These are phyloP conservation scores for Phaeoacremonium minimum DNA, from an alignment of 2,329 filamentous ascomycete species.

Conservation along the genomic window DNA sequence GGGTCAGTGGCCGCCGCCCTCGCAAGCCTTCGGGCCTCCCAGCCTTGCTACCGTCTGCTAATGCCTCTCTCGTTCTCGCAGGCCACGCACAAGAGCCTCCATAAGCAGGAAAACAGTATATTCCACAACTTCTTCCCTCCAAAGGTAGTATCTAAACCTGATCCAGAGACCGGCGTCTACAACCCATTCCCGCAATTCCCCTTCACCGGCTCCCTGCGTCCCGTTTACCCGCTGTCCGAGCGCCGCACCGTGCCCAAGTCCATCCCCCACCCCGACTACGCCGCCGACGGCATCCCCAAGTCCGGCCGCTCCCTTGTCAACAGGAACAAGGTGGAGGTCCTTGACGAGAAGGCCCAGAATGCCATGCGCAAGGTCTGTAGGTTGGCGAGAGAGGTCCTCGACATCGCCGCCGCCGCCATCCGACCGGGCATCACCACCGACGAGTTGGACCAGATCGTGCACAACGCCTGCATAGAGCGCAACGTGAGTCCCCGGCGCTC, in stretches of 20 bases:
- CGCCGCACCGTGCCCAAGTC: conserved; percentile 70
- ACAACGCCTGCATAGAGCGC: conserved; percentile 71
- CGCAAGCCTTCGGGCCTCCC: too few species aligned
- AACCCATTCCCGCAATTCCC: conserved; percentile 89
- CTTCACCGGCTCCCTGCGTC: conserved; percentile 77
- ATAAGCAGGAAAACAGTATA: conserved; percentile 75
- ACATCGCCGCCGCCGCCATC: conserved; percentile 64
- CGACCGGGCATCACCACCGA: conserved; percentile 73
- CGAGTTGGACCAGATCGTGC: conserved; percentile 70
- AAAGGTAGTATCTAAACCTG: conserved; percentile 83
- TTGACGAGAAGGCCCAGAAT: conserved; percentile 64
- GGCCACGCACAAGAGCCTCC: conserved; percentile 76
- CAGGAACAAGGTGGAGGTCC: conserved; percentile 76
- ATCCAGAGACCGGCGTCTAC: conserved; percentile 83
- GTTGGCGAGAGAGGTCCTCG: conserved; percentile 67
- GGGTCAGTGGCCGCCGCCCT: conserved; percentile 60
- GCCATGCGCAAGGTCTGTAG: conserved; percentile 72
- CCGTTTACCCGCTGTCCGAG: conserved; percentile 79
- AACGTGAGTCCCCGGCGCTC: conserved; percentile 55
- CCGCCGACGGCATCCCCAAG: conserved; percentile 71
- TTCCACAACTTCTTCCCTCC: conserved; percentile 72
- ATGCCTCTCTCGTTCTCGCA: too few species aligned
- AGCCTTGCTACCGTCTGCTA: too few species aligned
- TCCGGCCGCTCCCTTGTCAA: conserved; percentile 57
- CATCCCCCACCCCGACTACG: conserved; percentile 85